Evolutionary conservation across 768 basidiomycete species (phyloP).

Genomic region (Crepidotus variabilis): DNA sequence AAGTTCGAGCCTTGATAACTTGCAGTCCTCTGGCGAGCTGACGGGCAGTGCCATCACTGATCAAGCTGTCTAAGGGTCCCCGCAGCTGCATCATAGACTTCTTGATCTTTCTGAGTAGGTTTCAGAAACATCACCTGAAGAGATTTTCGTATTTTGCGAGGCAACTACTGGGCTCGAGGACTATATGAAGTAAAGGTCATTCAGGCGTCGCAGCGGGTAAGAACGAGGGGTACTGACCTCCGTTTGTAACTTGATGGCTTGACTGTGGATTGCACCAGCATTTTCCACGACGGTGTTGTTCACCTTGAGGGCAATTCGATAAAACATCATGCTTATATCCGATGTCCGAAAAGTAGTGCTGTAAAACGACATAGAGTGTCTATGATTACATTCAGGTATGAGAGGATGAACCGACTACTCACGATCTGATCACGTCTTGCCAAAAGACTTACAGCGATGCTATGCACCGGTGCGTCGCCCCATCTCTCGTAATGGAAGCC

Average conservation of each 20-base stretch:
- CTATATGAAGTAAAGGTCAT: no score
- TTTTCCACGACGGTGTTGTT: constrained; percentile 69
- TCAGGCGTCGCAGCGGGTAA: no score
- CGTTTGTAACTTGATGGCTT: constrained; percentile 68
- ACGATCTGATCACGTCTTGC: constrained; percentile 81
- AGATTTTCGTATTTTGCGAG: no score
- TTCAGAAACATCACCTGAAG: no score
- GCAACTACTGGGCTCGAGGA: no score
- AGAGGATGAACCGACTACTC: constrained; percentile 11
- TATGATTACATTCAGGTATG: neutral
- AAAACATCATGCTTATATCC: constrained; percentile 93
- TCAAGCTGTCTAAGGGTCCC: no score
- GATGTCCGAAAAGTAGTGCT: constrained; percentile 93
- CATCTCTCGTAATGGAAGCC: constrained; percentile 94
- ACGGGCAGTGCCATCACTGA: no score
- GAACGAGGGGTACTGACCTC: neutral
- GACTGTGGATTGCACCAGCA: constrained; percentile 69
- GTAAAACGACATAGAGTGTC: neutral
- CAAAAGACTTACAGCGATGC: constrained; percentile 87
- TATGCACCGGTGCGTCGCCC: constrained; percentile 92
- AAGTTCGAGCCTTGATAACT: no score
- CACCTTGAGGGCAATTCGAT: constrained; percentile 83
- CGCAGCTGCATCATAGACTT: no score
- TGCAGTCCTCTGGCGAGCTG: no score
- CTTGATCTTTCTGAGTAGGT: no score